Base-by-base conservation (phyloP, 78 protist genomes). In the Dictyostelium capitatum region DNA sequence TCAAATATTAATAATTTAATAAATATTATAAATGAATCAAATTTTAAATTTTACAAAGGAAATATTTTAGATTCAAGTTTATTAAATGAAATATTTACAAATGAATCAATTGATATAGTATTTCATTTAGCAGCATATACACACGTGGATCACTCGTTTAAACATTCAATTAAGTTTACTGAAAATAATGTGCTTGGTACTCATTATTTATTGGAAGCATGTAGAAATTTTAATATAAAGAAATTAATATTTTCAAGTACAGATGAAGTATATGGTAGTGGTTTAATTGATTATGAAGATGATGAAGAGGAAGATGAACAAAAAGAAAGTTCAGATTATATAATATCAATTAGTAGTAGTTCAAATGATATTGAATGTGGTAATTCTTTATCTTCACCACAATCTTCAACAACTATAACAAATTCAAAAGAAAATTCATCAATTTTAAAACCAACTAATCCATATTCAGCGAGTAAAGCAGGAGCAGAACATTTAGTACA, bases 241-340 rank as follows among this genome's bases (percentile, higher is more conserved):
- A 97, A 98, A 30, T 99, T 99, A 72, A 82, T 99, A 12, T 98
- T 98, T 92, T 98, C 98, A 30, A 80, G 96, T 46, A 98, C 99
- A 1, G 99, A 99, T 83, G 99, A 99, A 89, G 99, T 99, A 25
- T 99, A 99, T 89, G 99, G 99, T 15, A 96, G 90, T 78, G 56
- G 32, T 77, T 32, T 59, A 67, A 64, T 15, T 9, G n/a, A 20
- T 11, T 28, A 25, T 6, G 28, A 64, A 0, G 47, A 67, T 2
- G 74, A 65, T 30, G 28, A 6, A 25, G 47, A 64, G 4, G 7
- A n/a, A 10, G 14, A 57, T 19, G 6, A 64, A 10, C 9, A 64
- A 10, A 28, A 62, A n/a, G 30, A 28, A 9, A 28, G 11, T 59
- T 23, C 5, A 59, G 56, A 51, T 51, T 51, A 51, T 12, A 37